These are phyloP conservation scores for Phytophthora hybrid DNA, from an alignment of 352 stramenopile species.

Conservation along the genomic window DNA sequence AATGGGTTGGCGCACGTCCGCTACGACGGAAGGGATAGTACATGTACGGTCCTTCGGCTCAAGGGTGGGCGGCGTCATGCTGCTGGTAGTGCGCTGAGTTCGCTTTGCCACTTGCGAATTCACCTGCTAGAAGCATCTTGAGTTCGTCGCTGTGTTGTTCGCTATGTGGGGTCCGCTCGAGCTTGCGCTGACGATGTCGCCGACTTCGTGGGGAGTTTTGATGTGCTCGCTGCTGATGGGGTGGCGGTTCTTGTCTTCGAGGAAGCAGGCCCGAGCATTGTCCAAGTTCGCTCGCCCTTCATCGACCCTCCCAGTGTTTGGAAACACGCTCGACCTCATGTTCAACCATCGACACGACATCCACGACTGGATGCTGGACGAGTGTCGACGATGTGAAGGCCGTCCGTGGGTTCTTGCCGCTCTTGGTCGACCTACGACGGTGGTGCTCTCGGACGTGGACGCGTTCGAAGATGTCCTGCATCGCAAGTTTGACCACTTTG, in stretches of 20 bases:
- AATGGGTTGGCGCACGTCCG: neutral
- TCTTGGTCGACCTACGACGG: slow-evolving; percentile 45
- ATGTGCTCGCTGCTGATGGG: slow-evolving; percentile 35
- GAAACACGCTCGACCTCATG: slow-evolving; percentile 65
- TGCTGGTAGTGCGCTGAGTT: neutral
- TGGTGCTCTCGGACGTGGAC: slow-evolving; percentile 52
- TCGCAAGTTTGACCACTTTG: slow-evolving; percentile 79
- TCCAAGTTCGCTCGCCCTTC: slow-evolving; percentile 37
- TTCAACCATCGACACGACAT: slow-evolving; percentile 51
- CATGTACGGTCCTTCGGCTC: neutral
- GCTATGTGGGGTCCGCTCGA: slow-evolving; percentile 28
- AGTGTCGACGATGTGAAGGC: slow-evolving; percentile 52
- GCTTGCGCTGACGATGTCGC: slow-evolving; percentile 19
- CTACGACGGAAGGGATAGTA: neutral
- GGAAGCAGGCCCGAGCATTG: slow-evolving; percentile 37
- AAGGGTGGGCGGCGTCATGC: neutral
- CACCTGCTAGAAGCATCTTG: neutral
- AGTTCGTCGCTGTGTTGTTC: neutral
- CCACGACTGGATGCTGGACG: slow-evolving; percentile 66
- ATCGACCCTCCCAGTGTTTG: slow-evolving; percentile 53
- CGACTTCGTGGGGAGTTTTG: slow-evolving; percentile 21
- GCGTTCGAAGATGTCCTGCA: slow-evolving; percentile 67
- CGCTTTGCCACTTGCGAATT: neutral
- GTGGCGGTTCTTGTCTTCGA: slow-evolving; percentile 36
- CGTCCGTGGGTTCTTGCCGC: slow-evolving; percentile 54